These are phyloP conservation scores for Claviceps sp. DNA, from an alignment of 2,329 filamentous ascomycete genomes.

Conservation along the genomic window DNA sequence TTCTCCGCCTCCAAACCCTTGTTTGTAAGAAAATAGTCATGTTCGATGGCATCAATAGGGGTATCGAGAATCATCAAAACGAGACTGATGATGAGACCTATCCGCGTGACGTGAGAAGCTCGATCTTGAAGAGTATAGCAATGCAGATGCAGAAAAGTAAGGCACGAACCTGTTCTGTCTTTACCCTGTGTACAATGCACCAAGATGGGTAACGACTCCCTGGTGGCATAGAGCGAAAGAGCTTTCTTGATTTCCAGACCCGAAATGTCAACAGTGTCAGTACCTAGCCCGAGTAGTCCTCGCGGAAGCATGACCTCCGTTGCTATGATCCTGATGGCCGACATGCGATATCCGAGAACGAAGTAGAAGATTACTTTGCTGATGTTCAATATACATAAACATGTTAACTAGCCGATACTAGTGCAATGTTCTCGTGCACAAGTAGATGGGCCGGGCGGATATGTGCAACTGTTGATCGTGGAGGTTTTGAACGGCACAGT, in stretches of 20 bases:
- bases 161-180: conserved; percentile 41
- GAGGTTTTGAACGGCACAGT: not conserved
- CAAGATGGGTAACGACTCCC: conserved; percentile 45
- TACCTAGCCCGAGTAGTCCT: conserved; percentile 57
- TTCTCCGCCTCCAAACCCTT: conserved; percentile 46
- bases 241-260: conserved; percentile 41
- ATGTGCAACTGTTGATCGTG: not conserved
- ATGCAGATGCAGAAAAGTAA: not conserved
- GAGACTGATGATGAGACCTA: conserved; percentile 57
- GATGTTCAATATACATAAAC: not conserved
- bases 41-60: conserved; percentile 43
- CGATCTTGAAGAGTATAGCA: not conserved
- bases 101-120: not conserved
- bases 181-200: conserved; percentile 86
- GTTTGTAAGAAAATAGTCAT: conserved; percentile 60
- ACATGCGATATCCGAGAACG: conserved; percentile 50
- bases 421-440: too few species aligned
- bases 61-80: conserved; percentile 50
- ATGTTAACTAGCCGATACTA: not conserved
- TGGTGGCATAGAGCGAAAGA: conserved; percentile 16
- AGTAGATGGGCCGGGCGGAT: not conserved
- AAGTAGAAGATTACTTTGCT: conserved; percentile 44
- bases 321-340: conserved; percentile 57
- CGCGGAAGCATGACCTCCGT: conserved; percentile 57
- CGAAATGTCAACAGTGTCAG: conserved; percentile 56